A percentile compares a stretch with the other conserved stretches of the same genome.
These are phyloP conservation scores for Henckelia pumila DNA, from an alignment of 257 asterid genomes.

Conservation along the genomic window DNA sequence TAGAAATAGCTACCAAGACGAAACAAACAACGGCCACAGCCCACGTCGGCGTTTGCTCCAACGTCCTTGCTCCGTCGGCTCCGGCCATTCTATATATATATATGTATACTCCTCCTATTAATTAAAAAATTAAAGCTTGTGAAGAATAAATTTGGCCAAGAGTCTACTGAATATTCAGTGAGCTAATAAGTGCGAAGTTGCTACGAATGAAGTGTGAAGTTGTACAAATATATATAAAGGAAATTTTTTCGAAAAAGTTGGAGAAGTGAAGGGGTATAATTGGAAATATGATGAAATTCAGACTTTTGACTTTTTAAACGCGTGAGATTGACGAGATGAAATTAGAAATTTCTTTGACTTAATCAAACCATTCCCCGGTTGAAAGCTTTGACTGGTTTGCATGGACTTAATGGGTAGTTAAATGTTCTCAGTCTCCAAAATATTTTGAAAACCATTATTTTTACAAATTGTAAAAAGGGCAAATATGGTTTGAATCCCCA, in stretches of 20 bases:
- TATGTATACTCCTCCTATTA: too few species aligned
- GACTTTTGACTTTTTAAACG: background rate
- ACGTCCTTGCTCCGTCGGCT: constrained; percentile 28
- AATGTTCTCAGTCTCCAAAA: background rate
- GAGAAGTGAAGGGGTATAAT: background rate
- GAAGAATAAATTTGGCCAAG: too few species aligned
- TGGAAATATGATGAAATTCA: background rate
- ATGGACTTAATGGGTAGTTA: background rate
- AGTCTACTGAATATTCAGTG: background rate
- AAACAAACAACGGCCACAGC: constrained; percentile 77
- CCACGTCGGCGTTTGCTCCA: constrained; percentile 85
- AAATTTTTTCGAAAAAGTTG: too few species aligned
- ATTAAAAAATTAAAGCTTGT: too few species aligned
- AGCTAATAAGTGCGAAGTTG: background rate
- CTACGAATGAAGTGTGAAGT: background rate
- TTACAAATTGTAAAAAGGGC: too few species aligned
- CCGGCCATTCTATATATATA: background rate
- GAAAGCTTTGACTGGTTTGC: background rate
- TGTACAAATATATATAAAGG: too few species aligned
- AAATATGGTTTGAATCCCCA: too few species aligned
- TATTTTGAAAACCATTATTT: background rate
- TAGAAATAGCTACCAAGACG: constrained; percentile 56
- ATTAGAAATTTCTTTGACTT: background rate
- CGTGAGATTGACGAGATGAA: background rate
- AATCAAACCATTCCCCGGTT: background rate